Base-by-base conservation (phyloP, 345 rosid species). In the Syzygium aromaticum region DNA sequence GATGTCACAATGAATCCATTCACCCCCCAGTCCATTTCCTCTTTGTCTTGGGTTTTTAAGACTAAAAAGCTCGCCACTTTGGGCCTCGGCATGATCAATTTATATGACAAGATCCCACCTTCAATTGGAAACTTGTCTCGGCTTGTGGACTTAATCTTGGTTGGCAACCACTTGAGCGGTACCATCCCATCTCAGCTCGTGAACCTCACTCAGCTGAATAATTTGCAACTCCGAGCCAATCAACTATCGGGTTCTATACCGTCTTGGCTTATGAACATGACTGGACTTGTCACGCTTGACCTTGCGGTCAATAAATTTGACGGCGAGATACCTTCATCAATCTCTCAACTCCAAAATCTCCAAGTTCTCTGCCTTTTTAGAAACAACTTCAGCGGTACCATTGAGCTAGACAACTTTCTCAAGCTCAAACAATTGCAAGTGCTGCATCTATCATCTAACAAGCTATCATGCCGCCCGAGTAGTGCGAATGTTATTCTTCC, bases 131-230 rank as follows among this genome's bases (percentile, higher is more conserved):
- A 52, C 64, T 54, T 84, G 27, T 84, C 40, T 14, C 4, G 14
- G 13, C 40, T 84, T 28, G 23, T 53, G 1, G 22, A 27, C 0
- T 54, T 84, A 4, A 1, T 0, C n/a, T 28, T 52, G 3, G 0
- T 3, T 12, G 6, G 3, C 77, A 54, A 33, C 27, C 85, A 57
- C 5, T 57, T 80, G 4, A 33, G 17, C 1, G 90, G 88, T 51
- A 52, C 40, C n/a, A 54, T 90, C 8, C 90, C 91, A 23, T 52
- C 89, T 43, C 88, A 89, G 11, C 33, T 88, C 23, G 52, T 61
- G 52, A 83, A 85, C 38, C 88, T 90, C 22, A 86, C 90, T 86
- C 49, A 61, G 28, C 87, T 89, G 10, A 6, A 53, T 14, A 0
- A 2, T 67, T 51, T 90, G 56, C 3, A 3, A 28, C 86, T 88